These are phyloP conservation scores for Leptosphaerulina australis DNA, from an alignment of 2,329 filamentous ascomycete species.

Conservation along the genomic window DNA sequence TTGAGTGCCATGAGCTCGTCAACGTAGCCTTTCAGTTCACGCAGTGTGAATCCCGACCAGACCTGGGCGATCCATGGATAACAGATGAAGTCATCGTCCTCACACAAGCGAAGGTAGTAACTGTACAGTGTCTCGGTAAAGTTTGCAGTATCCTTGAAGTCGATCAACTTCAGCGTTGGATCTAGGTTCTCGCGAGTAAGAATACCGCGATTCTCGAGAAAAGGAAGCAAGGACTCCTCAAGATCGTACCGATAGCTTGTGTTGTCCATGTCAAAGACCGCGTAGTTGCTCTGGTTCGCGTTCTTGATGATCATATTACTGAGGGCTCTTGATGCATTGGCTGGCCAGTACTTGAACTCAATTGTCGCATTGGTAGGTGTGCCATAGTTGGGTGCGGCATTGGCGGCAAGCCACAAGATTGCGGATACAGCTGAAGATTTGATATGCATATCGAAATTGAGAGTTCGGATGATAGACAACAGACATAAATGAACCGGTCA, in stretches of 20 bases:
- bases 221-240: constrained; percentile 39
- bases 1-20: constrained; percentile 41
- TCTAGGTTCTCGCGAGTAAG: constrained; percentile 39
- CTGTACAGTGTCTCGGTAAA: constrained; percentile 40
- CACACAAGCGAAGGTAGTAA: constrained; percentile 41
- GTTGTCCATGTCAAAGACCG: constrained; percentile 44
- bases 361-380: constrained; percentile 21
- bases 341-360: constrained; percentile 36
- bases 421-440: constrained; percentile 20
- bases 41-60: constrained; percentile 36
- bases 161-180: constrained; percentile 37
- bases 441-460: constrained; percentile 7
- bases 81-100: constrained; percentile 39
- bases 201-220: constrained; percentile 41
- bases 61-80: constrained; percentile 42
- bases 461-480: not conserved
- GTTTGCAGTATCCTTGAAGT: constrained; percentile 43
- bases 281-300: constrained; percentile 41
- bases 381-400: constrained; percentile 25
- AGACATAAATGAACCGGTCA: not conserved
- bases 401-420: constrained; percentile 29
- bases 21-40: constrained; percentile 35
- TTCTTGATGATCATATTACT: constrained; percentile 38
- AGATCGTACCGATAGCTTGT: constrained; percentile 41
- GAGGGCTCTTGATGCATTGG: constrained; percentile 34